Base-by-base conservation (phyloP, 2,329 filamentous ascomycete genomes). In the Zalaria obscura region DNA sequence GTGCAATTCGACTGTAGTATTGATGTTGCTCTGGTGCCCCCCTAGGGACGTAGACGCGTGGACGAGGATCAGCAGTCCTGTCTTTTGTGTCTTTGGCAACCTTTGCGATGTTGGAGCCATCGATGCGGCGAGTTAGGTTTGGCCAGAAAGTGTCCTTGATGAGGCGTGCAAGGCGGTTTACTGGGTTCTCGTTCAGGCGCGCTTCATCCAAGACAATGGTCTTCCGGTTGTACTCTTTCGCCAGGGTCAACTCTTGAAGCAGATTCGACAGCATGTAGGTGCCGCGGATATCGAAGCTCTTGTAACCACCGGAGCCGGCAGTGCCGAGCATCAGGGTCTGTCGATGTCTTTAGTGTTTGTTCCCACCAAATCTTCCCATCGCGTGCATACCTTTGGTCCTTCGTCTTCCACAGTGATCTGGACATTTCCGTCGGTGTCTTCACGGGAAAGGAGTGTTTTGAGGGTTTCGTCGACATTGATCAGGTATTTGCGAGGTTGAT, bases 261-360 rank as follows among this genome's bases (percentile, higher is more conserved):
- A 96, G 76, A 59, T 96, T 98, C 47, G 89, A 94, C 45, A 98
- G 75, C 81, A 93, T 93, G 63, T 98, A 98, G 28, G 86, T 96
- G 54, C 91, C 91, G 49, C 89, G 83, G 47, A 98, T 76, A 57
- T 96, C 88, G 61, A 89, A 87, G 48, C 79, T 78, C 55, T 88
- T 89, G 66, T 83, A 77, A 35, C 88, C 89, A 51, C 83, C 85
- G 31, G 88, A 95, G 25, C 76, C 80, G 27, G 83, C 82, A 3
- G 89, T 95, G 48, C 86, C 83, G 32, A 96, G 68, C 32, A 83
- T 80, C 41, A 95, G 73, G 36, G 86, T 80, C 81, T 84, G 50
- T n/a, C 36, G 31, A 11, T 39, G 49, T 65, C 46, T 63, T 55
- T 47, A 45, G 32, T 36, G 27, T n/a, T 27, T 32, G 11, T 11